Evolutionary conservation across 805 yeast genomes (phyloP), one percentile per base, ranked within the genome.

Genomic region (Sugiyamaella chiloensis): DNA sequence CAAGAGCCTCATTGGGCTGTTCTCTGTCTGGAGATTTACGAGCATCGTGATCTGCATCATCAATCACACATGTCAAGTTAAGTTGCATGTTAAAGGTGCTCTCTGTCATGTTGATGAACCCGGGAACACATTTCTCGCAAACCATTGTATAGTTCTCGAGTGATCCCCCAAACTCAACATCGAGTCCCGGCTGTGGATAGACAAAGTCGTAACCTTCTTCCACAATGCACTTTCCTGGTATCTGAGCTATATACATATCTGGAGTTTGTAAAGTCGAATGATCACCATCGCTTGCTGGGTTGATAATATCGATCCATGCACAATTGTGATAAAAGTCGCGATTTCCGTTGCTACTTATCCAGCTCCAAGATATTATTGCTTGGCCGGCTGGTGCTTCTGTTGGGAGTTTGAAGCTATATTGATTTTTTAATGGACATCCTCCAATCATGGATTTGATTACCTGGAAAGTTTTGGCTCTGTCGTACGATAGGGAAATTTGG

Each of bases 361-460:
- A 57, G 16, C 48, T 43, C 60, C 60, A 57, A 2, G 57, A 46
- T 16, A 57, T 26, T 12, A 57, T 46, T 8, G 60, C 60, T 19
- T 44, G 42, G 19, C 60, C 60, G 6, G 39, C 30, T 9, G 60
- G 60, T 12, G 59, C 59, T 5, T 41, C 20, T 7, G 24, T 26
- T 3, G 60, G 60, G 14, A 57, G 31, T 3, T 19, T 17, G 37
- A 57, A 57, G 11, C 48, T 42, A 39, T 57, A 57, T 27, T 44
- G 44, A n/a, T 44, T 31, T 19, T 47, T 42, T 11, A 52, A 31
- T 4, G 60, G 59, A 36, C 60, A 57, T 11, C 60, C 59, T 5
- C 60, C 60, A 17, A 57, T 57, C 7, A 57, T 52, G 9, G 57
- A 54, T 39, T 55, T 55, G 42, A 57, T 48, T 12, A 57, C 60